Evolutionary conservation across 371 early-diverging fungal species (phyloP), one percentile per base, ranked within the genome.

Genomic region (Apophysomyces variabilis): DNA sequence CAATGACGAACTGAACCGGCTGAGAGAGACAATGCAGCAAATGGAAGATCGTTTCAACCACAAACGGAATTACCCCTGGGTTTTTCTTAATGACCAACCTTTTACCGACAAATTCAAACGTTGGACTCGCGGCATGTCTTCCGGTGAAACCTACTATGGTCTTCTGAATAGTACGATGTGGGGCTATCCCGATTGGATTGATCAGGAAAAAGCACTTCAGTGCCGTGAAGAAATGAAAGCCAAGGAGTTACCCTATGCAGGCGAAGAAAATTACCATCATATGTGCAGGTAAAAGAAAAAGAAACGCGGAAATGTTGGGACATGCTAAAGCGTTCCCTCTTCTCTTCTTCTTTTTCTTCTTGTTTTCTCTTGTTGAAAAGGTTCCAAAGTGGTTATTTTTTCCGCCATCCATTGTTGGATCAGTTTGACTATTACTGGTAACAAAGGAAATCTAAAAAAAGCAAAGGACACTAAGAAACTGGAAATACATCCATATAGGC

Each of bases 401-500:
- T 85, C 66, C 64, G 73, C 58, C 93, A 95, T 69, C 89, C 91
- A 44, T 67, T 89, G 12, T 69, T 94, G 59, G 69, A 67, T 7
- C 72, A 88, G 57, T 91, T 90, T 13, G 82, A 96, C 65, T 99
- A 92, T 74, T 99, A 96, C 77, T 99, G 99, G 99, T 94, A 89
- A 75, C 12, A 32, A 39, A 56, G 26, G 7, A 57, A 13, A 38
- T 35, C 7, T 46, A 14, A 38, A 54, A 54, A 39, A 16, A 26
- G 70, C 66, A 32, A 50, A 77, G 73, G 45, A 79, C 61, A 38
- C 69, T 69, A 47, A 90, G 91, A 0, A 93, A 94, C 6, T 83
- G 87, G 85, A 68, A 93, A 94, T 26, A 26, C 32, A 26, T 26
- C 32, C 0, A 26, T 26, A 26, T 26, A 95, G 96, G 96, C 83